Evolutionary conservation across 352 stramenopile genomes (phyloP).

Genomic region (Ophiocytium majus): DNA sequence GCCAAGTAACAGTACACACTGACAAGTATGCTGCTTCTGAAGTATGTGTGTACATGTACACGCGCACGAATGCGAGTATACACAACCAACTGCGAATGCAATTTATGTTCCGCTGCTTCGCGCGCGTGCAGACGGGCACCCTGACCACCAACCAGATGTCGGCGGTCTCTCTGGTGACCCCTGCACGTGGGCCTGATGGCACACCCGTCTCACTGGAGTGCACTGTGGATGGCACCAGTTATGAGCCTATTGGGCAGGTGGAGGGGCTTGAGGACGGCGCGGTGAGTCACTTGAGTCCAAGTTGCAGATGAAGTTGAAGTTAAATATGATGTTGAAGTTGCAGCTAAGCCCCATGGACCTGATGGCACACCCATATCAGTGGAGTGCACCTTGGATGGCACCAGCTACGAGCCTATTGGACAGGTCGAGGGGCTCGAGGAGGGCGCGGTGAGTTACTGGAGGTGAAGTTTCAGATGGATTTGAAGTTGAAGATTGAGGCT

Average conservation of each 20-base stretch:
- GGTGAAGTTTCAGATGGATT: neutral
- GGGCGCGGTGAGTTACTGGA: conserved; percentile 22
- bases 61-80: too few species aligned
- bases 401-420: conserved; percentile 42
- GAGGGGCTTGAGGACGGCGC: conserved; percentile 30
- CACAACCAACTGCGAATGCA: too few species aligned
- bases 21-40: too few species aligned
- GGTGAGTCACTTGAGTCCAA: conserved; percentile 1
- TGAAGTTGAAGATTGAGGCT: neutral
- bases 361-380: neutral
- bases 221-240: conserved; percentile 14
- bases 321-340: too few species aligned
- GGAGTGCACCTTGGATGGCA: conserved; percentile 3
- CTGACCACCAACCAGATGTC: conserved; percentile 99
- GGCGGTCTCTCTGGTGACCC: conserved; percentile 55
- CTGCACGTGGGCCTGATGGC: neutral
- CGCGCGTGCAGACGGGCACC: conserved; percentile 69
- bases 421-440: conserved; percentile 27
- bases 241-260: conserved; percentile 41
- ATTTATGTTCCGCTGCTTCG: too few species aligned
- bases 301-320: neutral
- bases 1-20: too few species aligned
- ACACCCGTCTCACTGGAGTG: neutral
- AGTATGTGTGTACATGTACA: too few species aligned
- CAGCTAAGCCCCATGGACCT: too few species aligned